These are phyloP conservation scores for Cyclocybe aegerita DNA, from an alignment of 768 basidiomycete genomes.

Conservation along the genomic window DNA sequence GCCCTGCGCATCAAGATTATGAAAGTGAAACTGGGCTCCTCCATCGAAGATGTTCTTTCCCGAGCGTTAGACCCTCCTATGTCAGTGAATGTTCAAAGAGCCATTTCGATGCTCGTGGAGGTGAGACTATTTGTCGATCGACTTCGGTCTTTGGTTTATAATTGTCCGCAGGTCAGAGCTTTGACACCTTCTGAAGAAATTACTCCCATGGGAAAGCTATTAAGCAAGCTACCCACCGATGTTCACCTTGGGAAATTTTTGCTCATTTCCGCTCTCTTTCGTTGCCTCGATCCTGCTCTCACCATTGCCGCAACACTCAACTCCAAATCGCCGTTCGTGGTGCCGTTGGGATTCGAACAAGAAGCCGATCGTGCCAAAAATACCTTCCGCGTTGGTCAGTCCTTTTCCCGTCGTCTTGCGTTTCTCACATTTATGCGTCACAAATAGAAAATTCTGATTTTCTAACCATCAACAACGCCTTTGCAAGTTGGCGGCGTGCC, in stretches of 20 bases:
- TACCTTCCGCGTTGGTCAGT: constrained; percentile 73
- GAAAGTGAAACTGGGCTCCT: constrained; percentile 79
- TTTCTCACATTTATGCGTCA: not conserved
- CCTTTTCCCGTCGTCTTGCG: not conserved
- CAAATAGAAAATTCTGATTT: constrained; percentile 89
- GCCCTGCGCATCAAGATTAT: constrained; percentile 92
- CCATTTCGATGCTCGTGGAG: constrained; percentile 89
- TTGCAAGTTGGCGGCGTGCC: constrained; percentile 81
- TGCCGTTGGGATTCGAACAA: constrained; percentile 83
- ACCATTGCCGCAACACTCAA: constrained; percentile 93
- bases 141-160: not conserved
- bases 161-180: constrained; percentile 65
- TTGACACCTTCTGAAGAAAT: constrained; percentile 86
- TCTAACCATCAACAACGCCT: constrained; percentile 88
- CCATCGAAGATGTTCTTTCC: constrained; percentile 89
- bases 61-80: constrained; percentile 89
- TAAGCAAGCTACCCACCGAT: constrained; percentile 92
- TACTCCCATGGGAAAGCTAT: constrained; percentile 86
- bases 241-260: constrained; percentile 96
- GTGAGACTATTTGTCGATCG: constrained; percentile 31
- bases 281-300: constrained; percentile 93
- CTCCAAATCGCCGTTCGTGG: constrained; percentile 90
- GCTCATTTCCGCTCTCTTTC: constrained; percentile 78
- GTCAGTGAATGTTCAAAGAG: constrained; percentile 84
- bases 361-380: constrained; percentile 85